A percentile compares a stretch with the other conserved stretches of the same genome.
phyloP scores from a whole-genome alignment of 352 stramenopile species.

The Discostella stelligera region DNA sequence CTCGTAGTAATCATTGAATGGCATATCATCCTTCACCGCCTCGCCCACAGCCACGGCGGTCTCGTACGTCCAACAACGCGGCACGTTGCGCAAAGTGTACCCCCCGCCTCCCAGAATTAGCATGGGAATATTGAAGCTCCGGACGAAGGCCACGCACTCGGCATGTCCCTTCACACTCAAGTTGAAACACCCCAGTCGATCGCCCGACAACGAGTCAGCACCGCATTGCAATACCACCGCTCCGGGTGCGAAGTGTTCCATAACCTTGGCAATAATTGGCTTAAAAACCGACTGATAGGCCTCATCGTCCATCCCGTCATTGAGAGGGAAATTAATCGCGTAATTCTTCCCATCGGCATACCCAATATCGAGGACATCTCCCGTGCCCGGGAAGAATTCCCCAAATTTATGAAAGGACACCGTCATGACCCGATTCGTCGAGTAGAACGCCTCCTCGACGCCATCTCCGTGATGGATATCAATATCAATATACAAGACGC shows the following conservation, averaged over 20 bases:
- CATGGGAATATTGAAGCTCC: slow-evolving; percentile 94
- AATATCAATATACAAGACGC: slow-evolving; percentile 99
- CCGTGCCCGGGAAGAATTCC: slow-evolving; percentile 98
- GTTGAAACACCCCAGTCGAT: slow-evolving; percentile 98
- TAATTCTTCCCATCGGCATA: slow-evolving; percentile 94
- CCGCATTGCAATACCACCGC: slow-evolving; percentile 98
- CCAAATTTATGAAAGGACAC: slow-evolving; percentile 99
- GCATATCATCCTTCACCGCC: slow-evolving; percentile 91
- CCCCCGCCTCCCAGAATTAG: slow-evolving; percentile 95
- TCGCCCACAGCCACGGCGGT: slow-evolving; percentile 92
- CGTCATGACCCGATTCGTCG: slow-evolving; percentile 98
- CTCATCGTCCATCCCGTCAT: slow-evolving; percentile 98
- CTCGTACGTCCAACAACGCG: slow-evolving; percentile 93
- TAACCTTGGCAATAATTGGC: slow-evolving; percentile 94
- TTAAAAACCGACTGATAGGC: slow-evolving; percentile 87
- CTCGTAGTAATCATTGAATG: slow-evolving; percentile 99
- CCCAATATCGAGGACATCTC: slow-evolving; percentile 85
- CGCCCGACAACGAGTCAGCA: slow-evolving; percentile 96
- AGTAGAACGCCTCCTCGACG: slow-evolving; percentile 99
- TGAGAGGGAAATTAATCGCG: slow-evolving; percentile 97
- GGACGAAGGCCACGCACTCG: slow-evolving; percentile 95
- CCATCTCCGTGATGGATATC: slow-evolving; percentile 99
- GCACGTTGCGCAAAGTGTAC: slow-evolving; percentile 98
- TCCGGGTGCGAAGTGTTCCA: slow-evolving; percentile 93
- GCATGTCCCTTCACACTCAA: slow-evolving; percentile 95